phyloP scores from a whole-genome alignment of 306 rosid genomes.

The Trifolium subterraneum region DNA sequence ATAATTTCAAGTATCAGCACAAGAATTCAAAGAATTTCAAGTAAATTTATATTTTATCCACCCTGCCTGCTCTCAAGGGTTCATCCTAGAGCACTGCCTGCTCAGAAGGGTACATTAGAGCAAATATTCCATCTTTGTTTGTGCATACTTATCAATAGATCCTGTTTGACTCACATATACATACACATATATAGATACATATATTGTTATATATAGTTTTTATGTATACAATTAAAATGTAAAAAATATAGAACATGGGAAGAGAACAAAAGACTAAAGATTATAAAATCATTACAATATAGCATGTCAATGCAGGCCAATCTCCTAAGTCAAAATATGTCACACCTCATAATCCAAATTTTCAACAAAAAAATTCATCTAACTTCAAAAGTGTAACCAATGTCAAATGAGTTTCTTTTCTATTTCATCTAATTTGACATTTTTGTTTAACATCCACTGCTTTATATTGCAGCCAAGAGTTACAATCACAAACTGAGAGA shows the following conservation, averaged over 20 bases:
- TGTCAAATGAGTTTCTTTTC: slow-evolving; percentile 68
- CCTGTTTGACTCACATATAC: neutral
- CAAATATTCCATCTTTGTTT: slow-evolving; percentile 1
- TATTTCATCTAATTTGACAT: slow-evolving; percentile 45
- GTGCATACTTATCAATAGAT: neutral
- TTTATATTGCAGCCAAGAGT: slow-evolving; percentile 65
- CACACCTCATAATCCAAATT: slow-evolving; percentile 31
- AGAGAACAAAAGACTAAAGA: slow-evolving; percentile 17
- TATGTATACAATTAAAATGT: neutral
- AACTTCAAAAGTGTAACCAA: slow-evolving; percentile 11
- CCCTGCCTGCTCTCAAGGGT: neutral
- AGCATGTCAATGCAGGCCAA: slow-evolving; percentile 39
- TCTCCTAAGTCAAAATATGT: neutral
- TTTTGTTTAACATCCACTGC: slow-evolving; percentile 71
- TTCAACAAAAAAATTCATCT: slow-evolving; percentile 14
- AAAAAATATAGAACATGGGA: slow-evolving; percentile 17
- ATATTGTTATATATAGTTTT: neutral
- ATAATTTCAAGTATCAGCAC: neutral
- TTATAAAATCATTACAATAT: slow-evolving; percentile 25
- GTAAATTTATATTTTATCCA: neutral
- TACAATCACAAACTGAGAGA: slow-evolving; percentile 77
- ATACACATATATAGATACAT: no score
- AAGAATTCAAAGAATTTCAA: neutral
- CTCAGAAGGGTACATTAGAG: neutral
- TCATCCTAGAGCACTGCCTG: neutral